Percentiles rank a stretch among this genome's conserved stretches.
Evolutionary conservation across 805 yeast species (phyloP).

Genomic region (Blastobotrys parvus): DNA sequence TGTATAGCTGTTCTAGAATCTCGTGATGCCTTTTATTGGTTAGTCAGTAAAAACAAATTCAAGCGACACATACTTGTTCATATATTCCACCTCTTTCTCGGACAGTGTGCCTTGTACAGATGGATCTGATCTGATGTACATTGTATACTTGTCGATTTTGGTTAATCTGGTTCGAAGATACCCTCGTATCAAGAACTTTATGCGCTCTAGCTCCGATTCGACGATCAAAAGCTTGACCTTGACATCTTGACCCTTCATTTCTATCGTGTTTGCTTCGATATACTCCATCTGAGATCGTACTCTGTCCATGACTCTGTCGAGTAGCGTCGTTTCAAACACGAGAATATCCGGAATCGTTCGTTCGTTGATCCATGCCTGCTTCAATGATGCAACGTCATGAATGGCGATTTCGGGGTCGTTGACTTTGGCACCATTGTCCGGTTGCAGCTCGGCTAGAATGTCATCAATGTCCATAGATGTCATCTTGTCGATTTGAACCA

Average conservation of each 20-base stretch:
- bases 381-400: no score
- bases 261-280: slow-evolving; percentile 72
- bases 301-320: slow-evolving; percentile 49
- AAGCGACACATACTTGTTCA: slow-evolving; percentile 34
- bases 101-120: slow-evolving; percentile 39
- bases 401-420: slow-evolving; percentile 52
- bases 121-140: slow-evolving; percentile 45
- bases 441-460: slow-evolving; percentile 14
- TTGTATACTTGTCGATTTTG: slow-evolving; percentile 61
- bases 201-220: slow-evolving; percentile 86
- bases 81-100: slow-evolving; percentile 52
- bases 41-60: not conserved
- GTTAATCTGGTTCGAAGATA: slow-evolving; percentile 68
- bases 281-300: slow-evolving; percentile 67
- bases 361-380: slow-evolving; percentile 72
- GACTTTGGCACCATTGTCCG: not conserved
- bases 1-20: slow-evolving; percentile 56
- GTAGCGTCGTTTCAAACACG: slow-evolving; percentile 55
- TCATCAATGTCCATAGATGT: slow-evolving; percentile 16
- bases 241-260: slow-evolving; percentile 50
- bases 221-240: slow-evolving; percentile 75
- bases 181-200: slow-evolving; percentile 71
- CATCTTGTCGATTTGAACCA: slow-evolving; percentile 1
- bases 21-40: slow-evolving; percentile 44
- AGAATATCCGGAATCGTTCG: slow-evolving; percentile 82